A percentile compares a stretch with the other conserved stretches of the same genome.
Conservation (phyloP, 306 rosid genomes). For the Vigna radiata region DNA sequence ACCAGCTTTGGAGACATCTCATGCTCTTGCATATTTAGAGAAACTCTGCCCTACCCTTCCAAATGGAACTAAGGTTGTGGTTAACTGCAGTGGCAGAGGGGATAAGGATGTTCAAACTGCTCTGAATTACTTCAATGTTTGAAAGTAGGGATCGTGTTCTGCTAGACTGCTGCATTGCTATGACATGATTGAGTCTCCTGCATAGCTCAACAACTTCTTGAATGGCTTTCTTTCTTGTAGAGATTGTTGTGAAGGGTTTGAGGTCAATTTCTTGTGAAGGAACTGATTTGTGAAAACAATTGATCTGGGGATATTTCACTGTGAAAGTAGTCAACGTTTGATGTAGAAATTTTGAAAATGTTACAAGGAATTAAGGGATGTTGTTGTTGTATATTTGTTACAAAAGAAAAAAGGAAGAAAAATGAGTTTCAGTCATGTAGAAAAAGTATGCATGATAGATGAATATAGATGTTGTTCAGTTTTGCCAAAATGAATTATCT, state of each 20-base stretch:
- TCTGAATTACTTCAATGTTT: constrained; percentile 69
- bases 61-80: constrained; percentile 75
- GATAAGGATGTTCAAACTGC: constrained; percentile 96
- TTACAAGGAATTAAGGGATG: neutral
- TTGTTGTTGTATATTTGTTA: neutral
- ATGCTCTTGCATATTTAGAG: constrained; percentile 90
- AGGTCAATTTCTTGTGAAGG: constrained; percentile 4
- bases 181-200: constrained; percentile 19
- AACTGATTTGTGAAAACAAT: constrained; percentile 25
- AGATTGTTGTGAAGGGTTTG: constrained; percentile 29
- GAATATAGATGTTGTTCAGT: neutral
- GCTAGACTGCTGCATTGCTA: neutral
- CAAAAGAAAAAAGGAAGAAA: neutral
- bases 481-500: neutral
- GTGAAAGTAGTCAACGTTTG: constrained; percentile 2
- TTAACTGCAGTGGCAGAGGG: constrained; percentile 94
- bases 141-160: constrained; percentile 24
- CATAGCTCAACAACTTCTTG: constrained; percentile 10
- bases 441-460: neutral
- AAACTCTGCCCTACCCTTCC: constrained; percentile 84
- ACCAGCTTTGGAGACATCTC: constrained; percentile 96
- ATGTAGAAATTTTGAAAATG: neutral
- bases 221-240: constrained; percentile 4
- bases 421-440: constrained; percentile 1
- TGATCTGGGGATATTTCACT: constrained; percentile 20